These are phyloP conservation scores for Tetraselmis striata DNA, from an alignment of 139 green algal species.

Conservation along the genomic window DNA sequence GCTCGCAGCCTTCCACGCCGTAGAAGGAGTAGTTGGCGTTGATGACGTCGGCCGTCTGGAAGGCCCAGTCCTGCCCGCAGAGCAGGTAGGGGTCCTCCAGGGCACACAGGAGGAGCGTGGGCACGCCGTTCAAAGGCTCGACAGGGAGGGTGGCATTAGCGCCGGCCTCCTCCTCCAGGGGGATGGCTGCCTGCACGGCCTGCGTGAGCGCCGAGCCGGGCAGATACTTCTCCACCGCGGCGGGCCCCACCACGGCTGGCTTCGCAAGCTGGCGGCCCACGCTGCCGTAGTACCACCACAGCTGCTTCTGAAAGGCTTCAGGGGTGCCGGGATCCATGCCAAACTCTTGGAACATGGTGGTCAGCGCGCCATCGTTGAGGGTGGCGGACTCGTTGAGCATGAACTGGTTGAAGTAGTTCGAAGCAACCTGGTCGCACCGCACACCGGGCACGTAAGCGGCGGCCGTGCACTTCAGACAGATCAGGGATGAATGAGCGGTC, in stretches of 20 bases:
- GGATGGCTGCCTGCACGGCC: neutral
- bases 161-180: neutral
- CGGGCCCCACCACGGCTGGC: neutral
- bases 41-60: neutral
- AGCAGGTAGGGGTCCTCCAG: neutral
- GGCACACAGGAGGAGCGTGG: neutral
- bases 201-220: neutral
- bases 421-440: neutral
- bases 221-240: neutral
- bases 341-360: neutral
- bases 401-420: neutral
- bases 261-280: neutral
- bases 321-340: neutral
- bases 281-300: slow-evolving; percentile 5
- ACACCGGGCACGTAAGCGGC: neutral
- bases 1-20: neutral
- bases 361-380: neutral
- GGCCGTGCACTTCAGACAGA: too few species aligned
- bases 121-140: neutral
- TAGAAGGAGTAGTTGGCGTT: neutral
- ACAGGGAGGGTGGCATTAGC: neutral
- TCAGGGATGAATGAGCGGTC: too few species aligned
- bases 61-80: neutral
- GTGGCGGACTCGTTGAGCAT: neutral
- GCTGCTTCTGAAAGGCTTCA: neutral